Evolutionary conservation across 306 rosid genomes (phyloP).

Genomic region (Rosa multiflora): DNA sequence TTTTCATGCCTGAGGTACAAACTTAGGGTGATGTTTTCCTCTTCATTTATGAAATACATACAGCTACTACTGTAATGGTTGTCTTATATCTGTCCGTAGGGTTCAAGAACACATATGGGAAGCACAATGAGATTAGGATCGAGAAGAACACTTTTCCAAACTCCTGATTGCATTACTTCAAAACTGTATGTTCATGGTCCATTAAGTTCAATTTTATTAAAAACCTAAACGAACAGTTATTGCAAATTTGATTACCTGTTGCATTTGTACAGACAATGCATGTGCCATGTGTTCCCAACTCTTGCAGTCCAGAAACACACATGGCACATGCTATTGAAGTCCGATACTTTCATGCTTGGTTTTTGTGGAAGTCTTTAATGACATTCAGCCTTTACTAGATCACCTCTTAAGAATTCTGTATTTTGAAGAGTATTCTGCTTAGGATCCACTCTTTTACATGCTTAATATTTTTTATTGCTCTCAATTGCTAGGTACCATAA

Average conservation of each 20-base stretch:
- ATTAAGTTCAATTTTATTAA: constrained; percentile 12
- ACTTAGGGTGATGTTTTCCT: constrained; percentile 1
- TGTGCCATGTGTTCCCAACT: neutral
- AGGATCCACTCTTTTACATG: constrained; percentile 21
- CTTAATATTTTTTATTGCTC: constrained; percentile 15
- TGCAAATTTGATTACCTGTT: neutral
- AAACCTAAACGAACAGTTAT: neutral
- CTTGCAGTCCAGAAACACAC: neutral
- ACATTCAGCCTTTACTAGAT: neutral
- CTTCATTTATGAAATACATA: neutral
- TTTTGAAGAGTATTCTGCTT: neutral
- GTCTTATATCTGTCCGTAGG: constrained; percentile 43
- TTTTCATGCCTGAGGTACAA: constrained; percentile 98
- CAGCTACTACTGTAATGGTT: neutral
- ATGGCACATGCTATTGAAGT: neutral
- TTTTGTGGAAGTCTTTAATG: neutral
- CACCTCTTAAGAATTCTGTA: neutral
- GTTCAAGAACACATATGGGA: constrained; percentile 97
- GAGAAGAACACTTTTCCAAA: constrained; percentile 78
- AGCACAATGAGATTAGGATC: constrained; percentile 99
- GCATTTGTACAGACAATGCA: neutral
- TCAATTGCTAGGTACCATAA: constrained; percentile 64
- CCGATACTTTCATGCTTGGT: neutral
- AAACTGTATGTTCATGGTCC: constrained; percentile 65
- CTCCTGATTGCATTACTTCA: constrained; percentile 75